phyloP scores from a whole-genome alignment of 331 rosid species.

The Malus hybrid region DNA sequence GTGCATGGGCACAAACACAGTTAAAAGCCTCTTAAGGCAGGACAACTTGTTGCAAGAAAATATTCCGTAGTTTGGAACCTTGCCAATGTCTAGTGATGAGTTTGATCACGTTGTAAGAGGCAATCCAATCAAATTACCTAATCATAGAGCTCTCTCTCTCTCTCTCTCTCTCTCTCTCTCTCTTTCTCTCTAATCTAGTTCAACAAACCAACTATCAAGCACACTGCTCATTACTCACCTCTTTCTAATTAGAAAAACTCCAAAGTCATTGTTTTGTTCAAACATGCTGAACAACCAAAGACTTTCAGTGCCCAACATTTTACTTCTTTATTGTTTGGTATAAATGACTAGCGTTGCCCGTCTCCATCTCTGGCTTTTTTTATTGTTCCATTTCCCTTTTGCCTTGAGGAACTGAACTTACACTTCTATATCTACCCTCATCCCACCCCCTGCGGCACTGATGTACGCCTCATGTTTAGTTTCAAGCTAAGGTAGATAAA shows the following conservation, averaged over 20 bases:
- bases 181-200: neutral
- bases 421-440: neutral
- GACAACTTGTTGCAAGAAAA: neutral
- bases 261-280: conserved; percentile 2
- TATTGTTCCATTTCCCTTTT: neutral
- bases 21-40: neutral
- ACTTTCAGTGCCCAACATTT: neutral
- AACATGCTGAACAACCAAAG: conserved; percentile 4
- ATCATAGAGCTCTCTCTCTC: neutral
- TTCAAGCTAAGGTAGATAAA: neutral
- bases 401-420: neutral
- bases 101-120: neutral
- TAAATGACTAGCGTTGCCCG: neutral
- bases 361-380: neutral
- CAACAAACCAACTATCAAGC: neutral
- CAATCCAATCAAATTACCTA: neutral
- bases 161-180: no score
- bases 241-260: neutral
- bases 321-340: neutral
- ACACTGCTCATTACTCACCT: neutral
- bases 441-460: neutral
- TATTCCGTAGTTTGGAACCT: neutral
- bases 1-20: neutral
- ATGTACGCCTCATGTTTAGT: neutral
- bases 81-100: neutral